These are phyloP conservation scores for Dioscorea alata DNA, from an alignment of 106 monocot genomes.

Conservation along the genomic window DNA sequence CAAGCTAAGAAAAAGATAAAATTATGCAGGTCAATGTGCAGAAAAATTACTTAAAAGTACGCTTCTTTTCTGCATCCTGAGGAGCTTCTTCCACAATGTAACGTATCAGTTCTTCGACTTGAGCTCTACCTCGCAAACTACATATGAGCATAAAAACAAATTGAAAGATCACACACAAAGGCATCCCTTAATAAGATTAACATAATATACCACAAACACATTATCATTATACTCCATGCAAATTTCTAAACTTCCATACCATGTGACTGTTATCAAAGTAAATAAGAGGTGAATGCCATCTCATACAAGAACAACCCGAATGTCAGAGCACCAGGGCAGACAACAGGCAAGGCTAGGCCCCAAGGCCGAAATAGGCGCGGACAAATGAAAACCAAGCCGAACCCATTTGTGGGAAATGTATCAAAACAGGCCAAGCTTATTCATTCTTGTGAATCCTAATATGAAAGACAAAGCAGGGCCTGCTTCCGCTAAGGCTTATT, in stretches of 20 bases:
- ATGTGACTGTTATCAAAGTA: neutral
- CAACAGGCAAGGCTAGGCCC: too few relatives aligned
- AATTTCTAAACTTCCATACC: neutral
- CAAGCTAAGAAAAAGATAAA: neutral
- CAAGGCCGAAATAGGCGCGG: too few relatives aligned
- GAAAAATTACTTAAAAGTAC: slow-evolving; percentile 48
- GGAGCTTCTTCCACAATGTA: slow-evolving; percentile 80
- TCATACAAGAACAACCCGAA: too few relatives aligned
- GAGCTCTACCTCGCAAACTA: slow-evolving; percentile 67
- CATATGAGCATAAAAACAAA: neutral
- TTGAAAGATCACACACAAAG: neutral
- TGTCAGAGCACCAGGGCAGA: too few relatives aligned
- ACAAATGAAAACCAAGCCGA: too few relatives aligned
- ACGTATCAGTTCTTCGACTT: slow-evolving; percentile 72
- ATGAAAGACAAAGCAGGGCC: too few relatives aligned
- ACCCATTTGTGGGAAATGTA: too few relatives aligned
- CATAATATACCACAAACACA: neutral
- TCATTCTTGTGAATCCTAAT: too few relatives aligned
- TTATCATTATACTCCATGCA: neutral
- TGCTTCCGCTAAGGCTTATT: too few relatives aligned
- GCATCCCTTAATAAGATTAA: neutral
- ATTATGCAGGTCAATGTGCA: too few relatives aligned
- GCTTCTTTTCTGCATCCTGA: slow-evolving; percentile 63
- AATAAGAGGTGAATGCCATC: too few relatives aligned
- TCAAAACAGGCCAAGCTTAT: too few relatives aligned